Conservation (phyloP, 1,284 basidiomycete genomes). For the Naganishia albida region DNA sequence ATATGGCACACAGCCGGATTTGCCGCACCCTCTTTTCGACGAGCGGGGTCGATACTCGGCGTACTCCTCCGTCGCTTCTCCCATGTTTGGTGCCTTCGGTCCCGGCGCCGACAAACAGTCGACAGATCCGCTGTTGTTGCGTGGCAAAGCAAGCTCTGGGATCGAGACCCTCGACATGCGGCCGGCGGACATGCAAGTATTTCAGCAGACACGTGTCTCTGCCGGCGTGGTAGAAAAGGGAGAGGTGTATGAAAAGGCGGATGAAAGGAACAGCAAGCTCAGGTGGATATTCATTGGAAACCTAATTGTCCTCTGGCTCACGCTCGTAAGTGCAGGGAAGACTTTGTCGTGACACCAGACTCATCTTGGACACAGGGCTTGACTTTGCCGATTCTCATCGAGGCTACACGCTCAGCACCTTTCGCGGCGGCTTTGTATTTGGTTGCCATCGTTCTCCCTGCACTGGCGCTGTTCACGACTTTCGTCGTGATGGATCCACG, state of each 20-base stretch:
- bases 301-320: slow-evolving; percentile 12
- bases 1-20: neutral
- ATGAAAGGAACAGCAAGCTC: neutral
- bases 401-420: neutral
- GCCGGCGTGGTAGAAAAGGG: neutral
- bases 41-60: slow-evolving; percentile 2
- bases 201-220: neutral
- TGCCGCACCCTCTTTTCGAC: slow-evolving; percentile 11
- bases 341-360: too few species aligned
- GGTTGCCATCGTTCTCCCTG: slow-evolving; percentile 17
- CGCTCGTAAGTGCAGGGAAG: slow-evolving; percentile 3
- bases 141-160: slow-evolving; percentile 3
- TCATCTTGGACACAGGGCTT: slow-evolving; percentile 6
- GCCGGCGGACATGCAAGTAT: too few species aligned
- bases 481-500: neutral
- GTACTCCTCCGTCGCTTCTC: slow-evolving; percentile 23
- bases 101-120: slow-evolving; percentile 22
- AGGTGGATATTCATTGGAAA: neutral
- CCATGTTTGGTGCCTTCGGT: slow-evolving; percentile 11
- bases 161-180: neutral
- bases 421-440: slow-evolving; percentile 11
- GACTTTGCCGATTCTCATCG: slow-evolving; percentile 13
- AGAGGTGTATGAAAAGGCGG: neutral
- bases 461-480: slow-evolving; percentile 5
- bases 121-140: slow-evolving; percentile 31